Evolutionary conservation across 768 basidiomycete genomes (phyloP), one percentile per base, ranked within the genome.

Genomic region (Piloderma croceum): DNA sequence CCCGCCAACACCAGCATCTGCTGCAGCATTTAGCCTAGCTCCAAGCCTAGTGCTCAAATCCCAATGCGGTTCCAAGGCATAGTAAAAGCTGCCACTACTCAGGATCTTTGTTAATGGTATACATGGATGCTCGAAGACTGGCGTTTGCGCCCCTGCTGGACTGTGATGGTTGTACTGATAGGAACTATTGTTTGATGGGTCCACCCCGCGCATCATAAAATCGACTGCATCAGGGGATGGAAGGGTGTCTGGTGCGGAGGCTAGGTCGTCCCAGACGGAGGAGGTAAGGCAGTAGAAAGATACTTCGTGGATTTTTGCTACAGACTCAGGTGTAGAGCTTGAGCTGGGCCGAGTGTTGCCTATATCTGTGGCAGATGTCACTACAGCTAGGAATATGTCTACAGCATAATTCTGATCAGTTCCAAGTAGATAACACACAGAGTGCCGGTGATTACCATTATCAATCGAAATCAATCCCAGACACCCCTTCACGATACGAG

Each of bases 51-150:
- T 83, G 4, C 91, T 91, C 22, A 98, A 67, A 60, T 98, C 93
- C 90, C 93, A 97, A 6, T 74, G 69, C 0, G 84, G 76, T 51
- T 81, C 81, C 20, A 82, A 56, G 2, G 96, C 83, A 54, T 88
- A 96, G 63, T 97, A 99, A 65, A 99, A 99, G 2, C 85, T 81
- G 5, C 92, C 92, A 18, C 85, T 85, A 22, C 89, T 85, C 4
- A 99, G 66, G 41, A 97, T 91, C 62, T 94, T 96, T 34, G 79
- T 83, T 53, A 98, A 75, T 0, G 90, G 85, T 45, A 78, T 60
- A 59, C 93, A 97, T 2, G 96, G 96, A 53, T 98, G 90, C 52
- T 93, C 90, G 54, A 83, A 81, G 19, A 83, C 68, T n/a, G 69
- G 69, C 7, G 76, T 51, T 27, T 64, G 52, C 12, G 67, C 56